Base-by-base conservation (phyloP, 257 asterid species). In the Solanum ahanhuiri region DNA sequence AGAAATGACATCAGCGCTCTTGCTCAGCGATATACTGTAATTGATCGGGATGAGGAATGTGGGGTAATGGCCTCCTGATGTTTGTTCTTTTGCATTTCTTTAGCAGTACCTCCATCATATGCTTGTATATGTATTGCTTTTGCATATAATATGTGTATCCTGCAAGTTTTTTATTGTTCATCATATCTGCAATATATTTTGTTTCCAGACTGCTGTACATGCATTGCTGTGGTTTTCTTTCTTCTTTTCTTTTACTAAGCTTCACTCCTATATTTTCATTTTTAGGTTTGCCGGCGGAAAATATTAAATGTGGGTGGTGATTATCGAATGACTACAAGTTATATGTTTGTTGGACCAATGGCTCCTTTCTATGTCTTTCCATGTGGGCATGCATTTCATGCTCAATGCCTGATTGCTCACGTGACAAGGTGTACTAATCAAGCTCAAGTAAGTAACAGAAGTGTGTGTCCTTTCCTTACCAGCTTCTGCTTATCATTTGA, bases 281-380 rank as follows among this genome's bases (percentile, higher is more conserved):
- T 33, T 82, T 91, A 97, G 99, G 99, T 91, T 81, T 97, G 99
- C 84, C 87, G 88, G 86, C 94, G 90, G 91, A 97, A 93, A 89
- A 95, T 94, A 89, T 90, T 97, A 89, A 94, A 90, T 86, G 89
- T 90, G 84, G 96, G 92, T 41, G 95, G 89, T 86, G 97, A 93
- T 85, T 92, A 90, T 87, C 93, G 92, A 87, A 92, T 89, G 95
- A 91, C 94, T 83, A 91, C 93, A 88, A 92, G 90, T 45, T 94
- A 95, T 90, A 89, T 96, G 23, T 88, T 96, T 45, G 95, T 93
- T 88, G 99, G 98, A 88, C 89, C 97, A 10, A 94, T 95, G 98
- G 94, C 98, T 84, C 98, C 99, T 88, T 95, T 97, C 91, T 97
- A 95, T 86, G 98, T 94, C 88, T 97, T 97, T 87, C 99, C 99